Base-by-base conservation (phyloP, 495 filamentous ascomycete genomes). In the Penicillium atrosanguineum region DNA sequence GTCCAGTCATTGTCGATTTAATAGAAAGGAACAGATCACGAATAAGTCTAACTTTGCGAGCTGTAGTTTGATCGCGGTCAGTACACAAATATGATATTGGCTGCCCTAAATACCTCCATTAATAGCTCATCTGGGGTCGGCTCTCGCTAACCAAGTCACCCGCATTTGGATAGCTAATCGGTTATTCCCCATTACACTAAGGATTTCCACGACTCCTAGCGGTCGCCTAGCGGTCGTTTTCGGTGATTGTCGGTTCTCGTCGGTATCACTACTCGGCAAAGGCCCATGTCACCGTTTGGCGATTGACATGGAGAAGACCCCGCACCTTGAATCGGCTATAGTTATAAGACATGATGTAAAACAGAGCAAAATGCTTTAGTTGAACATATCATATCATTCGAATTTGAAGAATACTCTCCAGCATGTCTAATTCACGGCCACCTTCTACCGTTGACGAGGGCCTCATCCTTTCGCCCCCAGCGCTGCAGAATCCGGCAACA, bases 221-320 rank as follows among this genome's bases (percentile, higher is more conserved):
- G 40, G 53, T 42, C 1, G 0, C n/a, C n/a, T n/a, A n/a, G n/a
- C n/a, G n/a, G n/a, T n/a, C n/a, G n/a, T 40, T 44, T 20, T 62
- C 56, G 60, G 60, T 50, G 48, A 46, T 62, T 20, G 16, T 62
- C 60, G 60, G 60, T 50, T 44, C 36, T 36, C 4, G 18, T 59
- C 55, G 56, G 60, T 50, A 20, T n/a, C 26, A 3, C n/a, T 58
- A 45, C 55, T 62, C 55, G 59, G 57, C 52, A 55, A 48, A 19
- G n/a, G n/a, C 9, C 34, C 20, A 25, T 50, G 9, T 19, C 26
- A 2, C 16, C 31, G 20, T 20, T 53, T 49, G 58, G 44, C 50
- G 44, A 29, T 11, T 8, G 16, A 39, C 15, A 15, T 16, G 6
- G 16, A 19, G 37, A 39, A 23, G 38, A 34, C 59, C 59, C 59